Evolutionary conservation across 768 basidiomycete genomes (phyloP).

Genomic region (Rhizopogon rudus): DNA sequence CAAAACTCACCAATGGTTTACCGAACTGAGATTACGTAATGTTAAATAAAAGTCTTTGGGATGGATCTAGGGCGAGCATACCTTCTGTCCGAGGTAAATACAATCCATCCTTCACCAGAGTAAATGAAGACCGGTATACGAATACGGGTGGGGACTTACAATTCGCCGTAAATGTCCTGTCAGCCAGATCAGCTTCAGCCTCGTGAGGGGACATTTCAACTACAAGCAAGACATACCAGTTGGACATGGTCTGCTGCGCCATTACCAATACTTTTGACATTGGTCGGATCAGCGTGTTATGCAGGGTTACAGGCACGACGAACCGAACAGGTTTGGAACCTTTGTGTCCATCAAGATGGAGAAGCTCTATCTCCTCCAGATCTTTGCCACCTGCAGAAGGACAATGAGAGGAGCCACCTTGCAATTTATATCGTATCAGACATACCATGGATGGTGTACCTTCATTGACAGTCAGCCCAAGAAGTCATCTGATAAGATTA

Average conservation of each 20-base stretch:
- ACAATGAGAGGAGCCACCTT: background rate
- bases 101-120: slow-evolving; percentile 70
- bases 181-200: background rate
- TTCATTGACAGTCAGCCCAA: slow-evolving; percentile 7
- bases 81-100: slow-evolving; percentile 95
- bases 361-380: slow-evolving; percentile 77
- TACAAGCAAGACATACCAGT: slow-evolving; percentile 41
- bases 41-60: background rate
- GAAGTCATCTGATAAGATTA: background rate
- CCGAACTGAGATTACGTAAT: slow-evolving; percentile 47
- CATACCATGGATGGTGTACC: slow-evolving; percentile 86
- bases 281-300: slow-evolving; percentile 1
- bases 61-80: slow-evolving; percentile 18
- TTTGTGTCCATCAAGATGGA: slow-evolving; percentile 86
- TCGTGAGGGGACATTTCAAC: no score
- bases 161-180: slow-evolving; percentile 95
- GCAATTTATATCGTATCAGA: background rate
- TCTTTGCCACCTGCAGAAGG: slow-evolving; percentile 57
- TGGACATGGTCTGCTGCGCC: slow-evolving; percentile 94
- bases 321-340: slow-evolving; percentile 77
- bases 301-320: slow-evolving; percentile 2
- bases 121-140: background rate
- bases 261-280: slow-evolving; percentile 69
- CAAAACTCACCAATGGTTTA: slow-evolving; percentile 58
- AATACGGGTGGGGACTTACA: slow-evolving; percentile 37